A percentile compares a stretch with the other conserved stretches of the same genome.
These are phyloP conservation scores for Leccinum colubrinum DNA, from an alignment of 1,284 basidiomycete genomes.

Conservation along the genomic window DNA sequence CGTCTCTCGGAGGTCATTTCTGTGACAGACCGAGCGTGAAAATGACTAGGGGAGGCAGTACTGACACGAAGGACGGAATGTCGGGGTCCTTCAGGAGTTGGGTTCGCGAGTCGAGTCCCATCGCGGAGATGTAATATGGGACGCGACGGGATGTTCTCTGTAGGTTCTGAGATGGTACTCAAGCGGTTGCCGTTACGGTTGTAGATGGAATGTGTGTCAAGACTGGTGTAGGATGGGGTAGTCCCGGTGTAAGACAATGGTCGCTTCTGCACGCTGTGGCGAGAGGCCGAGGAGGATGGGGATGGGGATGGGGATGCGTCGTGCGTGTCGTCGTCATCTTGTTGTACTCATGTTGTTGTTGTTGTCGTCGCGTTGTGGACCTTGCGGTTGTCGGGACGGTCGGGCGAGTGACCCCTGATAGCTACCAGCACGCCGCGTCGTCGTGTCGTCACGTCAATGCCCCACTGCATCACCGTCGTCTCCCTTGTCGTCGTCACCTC, in stretches of 20 bases:
- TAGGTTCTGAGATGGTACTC: conserved; percentile 60
- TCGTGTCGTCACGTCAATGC: no score
- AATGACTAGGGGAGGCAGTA: conserved; percentile 26
- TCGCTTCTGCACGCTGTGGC: no score
- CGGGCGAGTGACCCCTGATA: no score
- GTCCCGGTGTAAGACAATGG: conserved; percentile 38
- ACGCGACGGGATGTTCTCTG: conserved; percentile 47
- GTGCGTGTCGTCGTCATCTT: no score
- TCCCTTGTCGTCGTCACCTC: no score
- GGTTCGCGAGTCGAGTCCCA: conserved; percentile 33
- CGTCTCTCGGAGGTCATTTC: conserved; percentile 31
- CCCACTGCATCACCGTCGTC: no score
- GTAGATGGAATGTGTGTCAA: conserved; percentile 34
- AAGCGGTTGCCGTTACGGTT: conserved; percentile 43
- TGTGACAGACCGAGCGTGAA: conserved; percentile 26
- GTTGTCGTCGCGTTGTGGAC: no score
- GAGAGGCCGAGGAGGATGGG: no score
- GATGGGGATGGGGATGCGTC: no score
- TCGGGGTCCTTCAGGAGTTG: conserved; percentile 40
- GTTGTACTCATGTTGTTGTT: no score
- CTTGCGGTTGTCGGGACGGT: no score
- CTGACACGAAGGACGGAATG: conserved; percentile 36
- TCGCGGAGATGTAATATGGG: conserved; percentile 40
- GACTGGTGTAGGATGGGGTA: conserved; percentile 31
- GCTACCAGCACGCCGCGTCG: no score